Percentiles rank a stretch among this genome's conserved stretches.
phyloP scores from a whole-genome alignment of 2,329 filamentous ascomycete species.

The Monosporascus sp. region DNA sequence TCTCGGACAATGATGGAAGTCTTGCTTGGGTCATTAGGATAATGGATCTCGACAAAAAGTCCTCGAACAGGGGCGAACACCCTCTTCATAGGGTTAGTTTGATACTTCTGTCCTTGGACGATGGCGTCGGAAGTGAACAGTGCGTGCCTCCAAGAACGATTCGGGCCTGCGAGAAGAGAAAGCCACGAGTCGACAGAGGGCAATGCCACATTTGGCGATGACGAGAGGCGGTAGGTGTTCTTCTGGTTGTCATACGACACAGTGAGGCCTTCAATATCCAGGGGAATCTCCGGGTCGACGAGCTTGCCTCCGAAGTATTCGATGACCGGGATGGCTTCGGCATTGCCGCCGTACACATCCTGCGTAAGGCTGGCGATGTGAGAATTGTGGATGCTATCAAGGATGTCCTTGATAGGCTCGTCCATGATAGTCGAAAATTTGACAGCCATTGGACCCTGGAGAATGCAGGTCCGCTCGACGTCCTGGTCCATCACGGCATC shows the following conservation, averaged over 20 bases:
- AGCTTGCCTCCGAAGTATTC: slow-evolving; percentile 96
- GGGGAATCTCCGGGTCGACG: slow-evolving; percentile 63
- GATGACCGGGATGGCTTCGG: slow-evolving; percentile 70
- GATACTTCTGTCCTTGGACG: slow-evolving; percentile 92
- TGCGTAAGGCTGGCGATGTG: slow-evolving; percentile 76
- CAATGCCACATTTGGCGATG: slow-evolving; percentile 65
- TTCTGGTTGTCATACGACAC: slow-evolving; percentile 74
- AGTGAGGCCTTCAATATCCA: slow-evolving; percentile 80
- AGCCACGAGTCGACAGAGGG: slow-evolving; percentile 82
- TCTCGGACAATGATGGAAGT: slow-evolving; percentile 85
- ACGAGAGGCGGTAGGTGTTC: slow-evolving; percentile 77
- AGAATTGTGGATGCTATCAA: slow-evolving; percentile 81
- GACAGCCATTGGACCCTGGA: slow-evolving; percentile 89
- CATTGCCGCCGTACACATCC: slow-evolving; percentile 74
- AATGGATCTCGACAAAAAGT: slow-evolving; percentile 79
- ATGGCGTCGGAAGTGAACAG: slow-evolving; percentile 91
- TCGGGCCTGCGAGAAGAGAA: slow-evolving; percentile 76
- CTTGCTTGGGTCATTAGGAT: slow-evolving; percentile 76
- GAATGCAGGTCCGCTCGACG: slow-evolving; percentile 90
- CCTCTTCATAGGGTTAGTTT: slow-evolving; percentile 90
- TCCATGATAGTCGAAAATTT: slow-evolving; percentile 86
- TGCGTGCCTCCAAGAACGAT: slow-evolving; percentile 89
- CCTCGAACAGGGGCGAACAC: slow-evolving; percentile 84
- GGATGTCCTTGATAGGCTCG: slow-evolving; percentile 90
- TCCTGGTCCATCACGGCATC: slow-evolving; percentile 95